Base-by-base conservation (phyloP, 345 rosid genomes). In the Toxicodendron radicans region DNA sequence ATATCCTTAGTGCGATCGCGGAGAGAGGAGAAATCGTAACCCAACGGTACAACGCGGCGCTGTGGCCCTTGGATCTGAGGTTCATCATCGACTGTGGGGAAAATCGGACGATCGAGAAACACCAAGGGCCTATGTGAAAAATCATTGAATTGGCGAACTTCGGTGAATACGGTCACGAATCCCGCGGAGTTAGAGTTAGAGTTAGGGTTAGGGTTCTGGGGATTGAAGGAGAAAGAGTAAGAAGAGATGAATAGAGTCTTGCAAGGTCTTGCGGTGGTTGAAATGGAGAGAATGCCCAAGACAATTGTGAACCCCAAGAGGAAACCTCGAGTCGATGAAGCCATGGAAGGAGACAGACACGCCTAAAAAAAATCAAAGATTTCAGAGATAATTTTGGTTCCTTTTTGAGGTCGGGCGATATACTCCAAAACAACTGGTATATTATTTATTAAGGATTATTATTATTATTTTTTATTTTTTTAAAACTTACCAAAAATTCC, bases 1-100 rank as follows among this genome's bases (percentile, higher is more conserved):
- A 95, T 95, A 65, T 95, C 99, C 77, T 83, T 88, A 18, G 96
- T 80, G 7, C 97, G 97, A 38, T 95, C 92, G 9, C 84, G 92
- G 53, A 94, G 85, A 30, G 97, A 92, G 71, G 71, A 74, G 58
- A 86, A 71, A 66, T 84, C 89, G 57, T 84, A 88, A 27, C 82
- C 79, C 14, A 83, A 66, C n/a, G 82, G 57, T 13, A 78, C 80
- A 32, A 76, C 56, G 48, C 79, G 77, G 32, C 63, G 67, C 20
- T 70, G 83, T 10, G 58, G 52, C 5, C 74, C 79, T 3, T 49
- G 81, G 71, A 71, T 63, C 49, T 24, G 27, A 24, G 27, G 27
- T 24, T 24, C 27, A 24, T 24, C 27, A 32, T 45, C 53, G 53
- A 66, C 58, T 32, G 78, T 7, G 0, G 68, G 84, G 80, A 87